phyloP scores from a whole-genome alignment of 352 stramenopile genomes.

The Pythium aphanidermatum region DNA sequence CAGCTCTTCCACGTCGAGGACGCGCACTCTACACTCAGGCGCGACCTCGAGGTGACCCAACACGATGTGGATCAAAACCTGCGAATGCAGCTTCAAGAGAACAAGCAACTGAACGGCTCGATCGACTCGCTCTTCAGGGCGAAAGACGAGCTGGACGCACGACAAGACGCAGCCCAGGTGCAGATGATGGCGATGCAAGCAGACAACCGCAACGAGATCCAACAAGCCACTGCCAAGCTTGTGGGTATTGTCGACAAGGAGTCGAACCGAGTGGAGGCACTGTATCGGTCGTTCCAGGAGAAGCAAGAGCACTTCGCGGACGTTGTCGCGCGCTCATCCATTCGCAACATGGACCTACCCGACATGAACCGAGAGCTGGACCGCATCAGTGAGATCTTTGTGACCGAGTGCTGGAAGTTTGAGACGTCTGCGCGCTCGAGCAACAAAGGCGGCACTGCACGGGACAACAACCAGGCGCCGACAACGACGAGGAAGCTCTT shows the following conservation, averaged over 20 bases:
- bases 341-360: slow-evolving; percentile 75
- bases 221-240: slow-evolving; percentile 49
- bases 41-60: slow-evolving; percentile 56
- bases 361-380: slow-evolving; percentile 82
- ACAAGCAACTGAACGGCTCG: slow-evolving; percentile 31
- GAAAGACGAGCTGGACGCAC: slow-evolving; percentile 40
- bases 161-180: slow-evolving; percentile 50
- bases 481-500: slow-evolving; percentile 49
- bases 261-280: slow-evolving; percentile 65
- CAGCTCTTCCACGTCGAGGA: slow-evolving; percentile 77
- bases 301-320: slow-evolving; percentile 81
- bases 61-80: slow-evolving; percentile 52
- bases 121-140: slow-evolving; percentile 36
- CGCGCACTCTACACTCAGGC: slow-evolving; percentile 42
- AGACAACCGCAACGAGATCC: slow-evolving; percentile 72
- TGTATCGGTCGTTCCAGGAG: slow-evolving; percentile 76
- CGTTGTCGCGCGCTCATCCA: slow-evolving; percentile 64
- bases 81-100: slow-evolving; percentile 49
- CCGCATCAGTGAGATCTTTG: slow-evolving; percentile 68
- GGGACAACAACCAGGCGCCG: slow-evolving; percentile 39
- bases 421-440: slow-evolving; percentile 68
- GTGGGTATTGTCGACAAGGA: slow-evolving; percentile 75
- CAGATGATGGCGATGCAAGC: slow-evolving; percentile 66
- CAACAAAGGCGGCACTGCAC: slow-evolving; percentile 34
- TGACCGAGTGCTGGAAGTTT: slow-evolving; percentile 85